Evolutionary conservation across 768 basidiomycete species (phyloP).

Genomic region (Podaxis rugospora): DNA sequence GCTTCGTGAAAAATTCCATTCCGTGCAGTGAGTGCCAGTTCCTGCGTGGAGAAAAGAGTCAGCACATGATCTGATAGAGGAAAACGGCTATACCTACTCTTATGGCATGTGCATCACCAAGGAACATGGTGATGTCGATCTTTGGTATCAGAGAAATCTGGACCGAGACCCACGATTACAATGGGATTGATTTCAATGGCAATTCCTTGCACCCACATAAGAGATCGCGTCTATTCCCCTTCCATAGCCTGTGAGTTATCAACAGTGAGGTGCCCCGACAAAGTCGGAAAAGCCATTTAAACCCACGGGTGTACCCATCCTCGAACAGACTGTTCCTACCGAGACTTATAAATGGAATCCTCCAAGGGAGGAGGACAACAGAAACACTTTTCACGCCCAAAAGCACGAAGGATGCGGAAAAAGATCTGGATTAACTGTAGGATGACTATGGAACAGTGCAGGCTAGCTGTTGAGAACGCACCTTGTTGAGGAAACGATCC

Average conservation of each 20-base stretch:
- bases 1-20: constrained; percentile 10
- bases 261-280: not conserved
- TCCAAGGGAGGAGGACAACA: not conserved
- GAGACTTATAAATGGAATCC: not conserved
- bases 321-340: not conserved
- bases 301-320: not conserved
- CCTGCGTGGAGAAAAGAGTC: not conserved
- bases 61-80: not conserved
- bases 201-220: not conserved
- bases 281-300: not conserved
- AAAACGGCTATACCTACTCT: not conserved
- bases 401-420: not conserved
- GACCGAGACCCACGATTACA: not conserved
- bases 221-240: not conserved
- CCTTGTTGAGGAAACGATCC: not conserved
- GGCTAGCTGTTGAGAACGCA: not conserved
- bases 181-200: not conserved
- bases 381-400: not conserved
- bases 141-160: constrained; percentile 5
- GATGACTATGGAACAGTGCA: not conserved
- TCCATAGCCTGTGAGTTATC: not conserved
- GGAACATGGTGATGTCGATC: constrained; percentile 2
- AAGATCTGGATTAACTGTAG: not conserved
- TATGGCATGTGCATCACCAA: constrained; percentile 11
- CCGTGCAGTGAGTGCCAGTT: constrained; percentile 17